A percentile compares a stretch with the other conserved stretches of the same genome.
Conservation (phyloP, 805 yeast genomes). For the Starmerella bacillaris region DNA sequence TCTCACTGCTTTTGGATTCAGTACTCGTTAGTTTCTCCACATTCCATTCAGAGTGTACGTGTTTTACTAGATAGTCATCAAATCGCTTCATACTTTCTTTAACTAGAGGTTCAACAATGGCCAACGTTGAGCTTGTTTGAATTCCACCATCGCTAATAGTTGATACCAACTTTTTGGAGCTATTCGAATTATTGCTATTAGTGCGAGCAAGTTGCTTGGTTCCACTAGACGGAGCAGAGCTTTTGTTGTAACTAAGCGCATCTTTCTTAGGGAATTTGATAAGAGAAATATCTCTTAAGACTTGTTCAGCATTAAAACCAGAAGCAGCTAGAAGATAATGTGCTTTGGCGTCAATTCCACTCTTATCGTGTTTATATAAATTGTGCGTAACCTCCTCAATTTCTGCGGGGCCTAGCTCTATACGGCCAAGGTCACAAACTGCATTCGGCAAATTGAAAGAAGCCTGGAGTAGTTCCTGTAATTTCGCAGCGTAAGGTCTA, state of each 20-base stretch:
- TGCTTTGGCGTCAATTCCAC: slow-evolving; percentile 26
- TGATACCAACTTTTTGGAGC: neutral
- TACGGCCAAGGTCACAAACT: slow-evolving; percentile 53
- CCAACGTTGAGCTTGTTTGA: slow-evolving; percentile 24
- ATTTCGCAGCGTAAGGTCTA: slow-evolving; percentile 22
- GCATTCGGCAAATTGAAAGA: slow-evolving; percentile 55
- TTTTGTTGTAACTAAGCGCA: neutral
- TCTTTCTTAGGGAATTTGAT: slow-evolving; percentile 5
- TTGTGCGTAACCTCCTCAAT: slow-evolving; percentile 30
- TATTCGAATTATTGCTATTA: neutral
- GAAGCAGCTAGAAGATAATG: slow-evolving; percentile 82
- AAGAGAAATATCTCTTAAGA: slow-evolving; percentile 34
- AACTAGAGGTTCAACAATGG: slow-evolving; percentile 64
- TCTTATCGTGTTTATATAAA: slow-evolving; percentile 25
- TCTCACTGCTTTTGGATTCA: neutral
- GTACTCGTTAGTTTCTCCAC: slow-evolving; percentile 51
- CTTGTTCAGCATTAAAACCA: slow-evolving; percentile 72
- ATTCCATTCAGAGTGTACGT: slow-evolving; percentile 69
- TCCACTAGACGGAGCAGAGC: neutral
- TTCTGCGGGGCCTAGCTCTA: slow-evolving; percentile 65
- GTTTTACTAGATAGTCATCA: slow-evolving; percentile 54
- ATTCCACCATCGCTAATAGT: neutral
- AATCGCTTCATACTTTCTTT: slow-evolving; percentile 63
- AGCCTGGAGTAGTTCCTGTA: slow-evolving; percentile 61
- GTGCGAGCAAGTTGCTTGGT: neutral